phyloP scores from a whole-genome alignment of 768 basidiomycete genomes.

The Mycena haematopus region DNA sequence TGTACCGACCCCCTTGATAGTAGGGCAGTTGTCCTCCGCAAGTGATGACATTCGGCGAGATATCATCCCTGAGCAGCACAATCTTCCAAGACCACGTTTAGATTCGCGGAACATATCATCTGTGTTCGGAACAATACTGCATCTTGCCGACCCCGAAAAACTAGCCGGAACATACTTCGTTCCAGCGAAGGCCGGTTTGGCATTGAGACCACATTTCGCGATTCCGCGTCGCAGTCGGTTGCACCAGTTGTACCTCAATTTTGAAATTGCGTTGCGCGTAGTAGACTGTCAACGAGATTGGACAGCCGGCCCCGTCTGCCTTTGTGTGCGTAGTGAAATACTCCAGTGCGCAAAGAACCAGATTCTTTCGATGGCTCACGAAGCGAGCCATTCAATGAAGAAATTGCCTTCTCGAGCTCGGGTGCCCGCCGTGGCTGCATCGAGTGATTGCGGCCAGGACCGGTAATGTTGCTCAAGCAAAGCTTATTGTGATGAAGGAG shows the following conservation, averaged over 20 bases:
- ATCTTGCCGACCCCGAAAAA: too few species aligned
- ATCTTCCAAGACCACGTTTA: neutral
- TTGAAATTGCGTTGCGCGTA: constrained; percentile 53
- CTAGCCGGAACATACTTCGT: constrained; percentile 45
- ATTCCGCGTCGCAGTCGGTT: constrained; percentile 61
- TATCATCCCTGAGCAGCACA: constrained; percentile 33
- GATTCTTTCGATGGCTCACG: too few species aligned
- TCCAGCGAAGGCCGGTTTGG: constrained; percentile 50
- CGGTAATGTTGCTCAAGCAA: too few species aligned
- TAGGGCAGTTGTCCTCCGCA: constrained; percentile 68
- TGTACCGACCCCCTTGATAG: constrained; percentile 59
- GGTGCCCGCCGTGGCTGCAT: too few species aligned
- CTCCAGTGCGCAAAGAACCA: too few species aligned
- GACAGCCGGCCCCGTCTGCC: constrained; percentile 62
- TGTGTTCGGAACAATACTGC: constrained; percentile 3
- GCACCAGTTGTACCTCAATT: constrained; percentile 63
- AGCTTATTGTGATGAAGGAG: too few species aligned
- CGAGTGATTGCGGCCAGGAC: too few species aligned
- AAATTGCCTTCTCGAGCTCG: too few species aligned
- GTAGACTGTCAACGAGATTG: constrained; percentile 58
- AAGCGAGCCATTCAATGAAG: too few species aligned
- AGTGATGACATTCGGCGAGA: constrained; percentile 38
- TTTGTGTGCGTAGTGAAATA: constrained; percentile 55
- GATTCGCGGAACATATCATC: neutral
- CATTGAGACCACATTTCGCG: constrained; percentile 49